These are phyloP conservation scores for Mycena sp. DNA, from an alignment of 1,284 basidiomycete species.

Conservation along the genomic window DNA sequence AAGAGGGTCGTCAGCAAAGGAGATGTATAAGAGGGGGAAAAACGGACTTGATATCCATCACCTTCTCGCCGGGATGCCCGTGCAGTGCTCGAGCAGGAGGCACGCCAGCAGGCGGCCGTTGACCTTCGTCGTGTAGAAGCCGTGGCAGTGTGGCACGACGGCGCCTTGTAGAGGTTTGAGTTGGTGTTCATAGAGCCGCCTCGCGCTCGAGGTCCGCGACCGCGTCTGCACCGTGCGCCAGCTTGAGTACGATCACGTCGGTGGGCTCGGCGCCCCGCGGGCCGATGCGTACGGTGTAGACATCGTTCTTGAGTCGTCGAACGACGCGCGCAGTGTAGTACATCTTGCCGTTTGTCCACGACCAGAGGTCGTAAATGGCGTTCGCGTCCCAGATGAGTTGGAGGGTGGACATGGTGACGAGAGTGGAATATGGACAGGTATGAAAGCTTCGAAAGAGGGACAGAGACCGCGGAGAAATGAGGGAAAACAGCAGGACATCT, in stretches of 20 bases:
- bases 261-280: slow-evolving; percentile 7
- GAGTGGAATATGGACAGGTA: too few relatives aligned
- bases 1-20: background rate
- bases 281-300: slow-evolving; percentile 17
- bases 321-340: slow-evolving; percentile 22
- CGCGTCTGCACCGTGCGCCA: slow-evolving; percentile 33
- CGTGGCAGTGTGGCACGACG: slow-evolving; percentile 45
- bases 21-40: background rate
- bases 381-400: slow-evolving; percentile 20
- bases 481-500: too few relatives aligned
- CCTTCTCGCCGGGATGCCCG: slow-evolving; percentile 26
- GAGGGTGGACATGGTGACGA: slow-evolving; percentile 16
- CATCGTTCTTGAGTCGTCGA: slow-evolving; percentile 6
- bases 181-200: slow-evolving; percentile 42
- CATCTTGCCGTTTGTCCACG: slow-evolving; percentile 10
- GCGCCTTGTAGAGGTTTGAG: slow-evolving; percentile 44
- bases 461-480: too few relatives aligned
- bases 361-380: slow-evolving; percentile 11
- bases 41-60: slow-evolving; percentile 38
- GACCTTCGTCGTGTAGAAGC: slow-evolving; percentile 41
- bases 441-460: too few relatives aligned
- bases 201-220: slow-evolving; percentile 38
- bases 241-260: slow-evolving; percentile 37
- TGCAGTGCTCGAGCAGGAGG: slow-evolving; percentile 51
- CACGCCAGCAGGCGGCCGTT: slow-evolving; percentile 39